Evolutionary conservation across 495 filamentous ascomycete genomes (phyloP).

Genomic region (Filosporella fistucella): DNA sequence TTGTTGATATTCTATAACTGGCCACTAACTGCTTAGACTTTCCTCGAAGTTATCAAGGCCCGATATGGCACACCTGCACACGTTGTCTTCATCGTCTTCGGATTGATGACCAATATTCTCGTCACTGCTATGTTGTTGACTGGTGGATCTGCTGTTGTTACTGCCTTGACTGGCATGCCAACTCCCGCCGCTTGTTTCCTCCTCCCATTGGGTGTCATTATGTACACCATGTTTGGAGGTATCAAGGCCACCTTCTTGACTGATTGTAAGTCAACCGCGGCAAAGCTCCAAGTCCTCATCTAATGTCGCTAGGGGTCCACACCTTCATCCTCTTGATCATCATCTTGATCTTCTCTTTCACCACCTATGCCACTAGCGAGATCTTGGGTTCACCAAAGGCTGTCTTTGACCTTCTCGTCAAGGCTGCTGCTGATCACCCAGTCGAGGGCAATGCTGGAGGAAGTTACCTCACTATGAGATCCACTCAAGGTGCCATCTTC

Average conservation of each 20-base stretch:
- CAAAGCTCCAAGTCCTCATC: background rate
- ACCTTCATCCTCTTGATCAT: conserved; percentile 33
- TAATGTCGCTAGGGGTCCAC: conserved; percentile 13
- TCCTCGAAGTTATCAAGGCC: conserved; percentile 63
- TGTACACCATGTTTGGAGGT: conserved; percentile 29
- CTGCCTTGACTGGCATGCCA: conserved; percentile 20
- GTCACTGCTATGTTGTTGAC: conserved; percentile 13
- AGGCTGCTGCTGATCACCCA: conserved; percentile 38
- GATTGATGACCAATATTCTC: conserved; percentile 18
- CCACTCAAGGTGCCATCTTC: conserved; percentile 78
- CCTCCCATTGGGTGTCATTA: conserved; percentile 27
- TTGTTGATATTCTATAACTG: conserved; percentile 5
- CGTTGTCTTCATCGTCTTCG: conserved; percentile 26
- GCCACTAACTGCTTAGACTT: conserved; percentile 7
- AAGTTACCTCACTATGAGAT: conserved; percentile 48
- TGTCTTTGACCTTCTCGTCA: conserved; percentile 43
- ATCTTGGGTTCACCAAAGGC: conserved; percentile 36
- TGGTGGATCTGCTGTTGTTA: conserved; percentile 9
- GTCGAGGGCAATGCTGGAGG: conserved; percentile 44
- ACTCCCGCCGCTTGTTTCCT: conserved; percentile 21
- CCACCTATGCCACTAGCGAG: conserved; percentile 38
- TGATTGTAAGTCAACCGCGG: conserved; percentile 19
- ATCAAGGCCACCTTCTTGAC: conserved; percentile 40
- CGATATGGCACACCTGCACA: conserved; percentile 47
- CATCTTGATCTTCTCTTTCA: conserved; percentile 46